These are phyloP conservation scores for Porodaedalea pini DNA, from an alignment of 1,284 basidiomycete genomes.

Conservation along the genomic window DNA sequence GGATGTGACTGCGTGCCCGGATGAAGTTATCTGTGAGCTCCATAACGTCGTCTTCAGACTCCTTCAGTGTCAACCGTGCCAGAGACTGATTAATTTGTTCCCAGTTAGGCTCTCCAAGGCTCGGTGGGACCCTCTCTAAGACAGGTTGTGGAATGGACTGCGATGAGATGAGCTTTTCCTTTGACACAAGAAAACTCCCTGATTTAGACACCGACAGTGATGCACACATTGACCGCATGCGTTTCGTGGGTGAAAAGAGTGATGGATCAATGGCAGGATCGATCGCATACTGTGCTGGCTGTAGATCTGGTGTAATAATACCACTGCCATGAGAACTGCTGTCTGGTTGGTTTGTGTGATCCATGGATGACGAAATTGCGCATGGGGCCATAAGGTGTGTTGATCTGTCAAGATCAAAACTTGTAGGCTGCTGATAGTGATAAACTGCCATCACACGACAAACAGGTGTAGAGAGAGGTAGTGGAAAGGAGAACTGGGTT, in stretches of 20 bases:
- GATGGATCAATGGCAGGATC: not conserved
- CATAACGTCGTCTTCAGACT: not conserved
- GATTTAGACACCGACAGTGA: too few species aligned
- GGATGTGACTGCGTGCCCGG: slow-evolving; percentile 18
- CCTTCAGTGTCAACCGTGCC: not conserved
- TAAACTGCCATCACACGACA: not conserved
- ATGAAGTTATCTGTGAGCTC: slow-evolving; percentile 13
- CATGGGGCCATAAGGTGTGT: too few species aligned
- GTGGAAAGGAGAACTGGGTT: slow-evolving; percentile 20
- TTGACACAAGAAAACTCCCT: too few species aligned
- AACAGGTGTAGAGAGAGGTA: not conserved
- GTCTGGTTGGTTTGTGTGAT: not conserved
- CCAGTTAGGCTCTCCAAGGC: not conserved
- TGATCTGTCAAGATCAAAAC: not conserved
- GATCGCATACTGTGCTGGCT: not conserved
- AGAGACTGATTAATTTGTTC: too few species aligned
- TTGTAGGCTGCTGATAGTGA: not conserved
- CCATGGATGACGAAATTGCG: too few species aligned
- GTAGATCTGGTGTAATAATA: not conserved
- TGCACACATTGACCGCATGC: too few species aligned
- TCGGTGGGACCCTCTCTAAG: not conserved
- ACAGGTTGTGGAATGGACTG: not conserved
- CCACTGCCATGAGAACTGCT: too few species aligned
- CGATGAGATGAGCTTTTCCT: not conserved
- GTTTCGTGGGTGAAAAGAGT: slow-evolving; percentile 7